Conservation (phyloP, 805 yeast genomes). For the Candida insectalens region DNA sequence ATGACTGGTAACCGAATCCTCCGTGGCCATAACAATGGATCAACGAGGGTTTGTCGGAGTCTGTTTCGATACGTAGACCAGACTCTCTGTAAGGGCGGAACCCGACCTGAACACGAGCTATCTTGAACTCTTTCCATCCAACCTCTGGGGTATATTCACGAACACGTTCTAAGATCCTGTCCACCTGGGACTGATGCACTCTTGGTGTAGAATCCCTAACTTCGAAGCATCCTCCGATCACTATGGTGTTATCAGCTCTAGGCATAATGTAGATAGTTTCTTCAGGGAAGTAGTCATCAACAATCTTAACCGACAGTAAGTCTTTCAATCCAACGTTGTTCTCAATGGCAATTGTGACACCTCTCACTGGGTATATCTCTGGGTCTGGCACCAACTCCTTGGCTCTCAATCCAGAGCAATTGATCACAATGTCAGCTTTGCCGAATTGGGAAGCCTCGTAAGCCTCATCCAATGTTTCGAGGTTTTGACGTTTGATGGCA, state of each 20-base stretch:
- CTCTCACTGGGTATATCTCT: constrained; percentile 40
- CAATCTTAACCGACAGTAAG: constrained; percentile 21
- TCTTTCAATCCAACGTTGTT: constrained; percentile 26
- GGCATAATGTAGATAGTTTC: constrained; percentile 57
- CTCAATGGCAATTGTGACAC: constrained; percentile 46
- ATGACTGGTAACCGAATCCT: constrained; percentile 36
- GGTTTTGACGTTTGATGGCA: constrained; percentile 29
- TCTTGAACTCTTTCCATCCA: constrained; percentile 29
- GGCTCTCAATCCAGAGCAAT: constrained; percentile 48
- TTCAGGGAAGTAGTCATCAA: constrained; percentile 21
- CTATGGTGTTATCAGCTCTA: constrained; percentile 61
- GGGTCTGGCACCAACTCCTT: constrained; percentile 32
- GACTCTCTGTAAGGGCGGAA: constrained; percentile 57
- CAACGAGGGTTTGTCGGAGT: constrained; percentile 39
- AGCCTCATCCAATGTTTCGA: constrained; percentile 41
- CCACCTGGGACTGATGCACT: constrained; percentile 34
- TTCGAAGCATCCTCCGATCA: constrained; percentile 46
- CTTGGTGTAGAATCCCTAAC: constrained; percentile 7
- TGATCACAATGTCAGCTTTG: constrained; percentile 41
- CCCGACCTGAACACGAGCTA: constrained; percentile 47
- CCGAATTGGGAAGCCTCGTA: constrained; percentile 29
- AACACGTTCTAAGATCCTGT: constrained; percentile 40
- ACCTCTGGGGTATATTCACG: constrained; percentile 29
- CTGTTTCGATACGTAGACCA: constrained; percentile 45
- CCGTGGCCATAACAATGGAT: constrained; percentile 42